These are phyloP conservation scores for Xylariaceae sp. DNA, from an alignment of 2,329 filamentous ascomycete species.

Conservation along the genomic window DNA sequence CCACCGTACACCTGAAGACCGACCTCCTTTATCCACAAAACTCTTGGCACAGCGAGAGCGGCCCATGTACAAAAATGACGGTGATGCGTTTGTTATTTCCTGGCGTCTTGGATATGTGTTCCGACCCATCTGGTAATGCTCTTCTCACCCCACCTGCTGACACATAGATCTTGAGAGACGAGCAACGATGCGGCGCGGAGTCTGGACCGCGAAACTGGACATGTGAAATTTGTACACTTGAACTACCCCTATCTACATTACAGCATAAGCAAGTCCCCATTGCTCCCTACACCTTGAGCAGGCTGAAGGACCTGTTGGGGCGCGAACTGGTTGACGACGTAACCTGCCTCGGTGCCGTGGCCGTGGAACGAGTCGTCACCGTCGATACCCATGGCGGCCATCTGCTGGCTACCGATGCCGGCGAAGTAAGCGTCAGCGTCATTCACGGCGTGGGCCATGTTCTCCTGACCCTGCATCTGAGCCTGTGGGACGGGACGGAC, in stretches of 20 bases:
- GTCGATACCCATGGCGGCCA: constrained; percentile 68
- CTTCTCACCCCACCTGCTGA: too few species aligned
- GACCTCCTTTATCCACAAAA: too few species aligned
- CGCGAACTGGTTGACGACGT: constrained; percentile 79
- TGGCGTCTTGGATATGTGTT: too few species aligned
- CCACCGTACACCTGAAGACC: too few species aligned
- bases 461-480: constrained; percentile 38
- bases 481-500: constrained; percentile 40
- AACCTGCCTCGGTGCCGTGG: constrained; percentile 51
- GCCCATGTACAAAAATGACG: too few species aligned
- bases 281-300: constrained; percentile 60
- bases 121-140: too few species aligned
- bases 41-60: too few species aligned
- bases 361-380: constrained; percentile 60
- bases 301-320: constrained; percentile 74
- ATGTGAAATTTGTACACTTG: too few species aligned
- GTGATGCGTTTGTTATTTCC: too few species aligned
- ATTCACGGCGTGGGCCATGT: constrained; percentile 67
- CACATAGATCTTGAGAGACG: too few species aligned
- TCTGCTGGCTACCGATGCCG: constrained; percentile 69
- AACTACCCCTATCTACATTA: constrained; percentile 31
- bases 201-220: too few species aligned
- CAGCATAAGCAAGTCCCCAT: constrained; percentile 69
- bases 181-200: too few species aligned
- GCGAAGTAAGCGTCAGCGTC: constrained; percentile 91